These are phyloP conservation scores for Blumeria hordei DNA, from an alignment of 2,329 filamentous ascomycete species.

Conservation along the genomic window DNA sequence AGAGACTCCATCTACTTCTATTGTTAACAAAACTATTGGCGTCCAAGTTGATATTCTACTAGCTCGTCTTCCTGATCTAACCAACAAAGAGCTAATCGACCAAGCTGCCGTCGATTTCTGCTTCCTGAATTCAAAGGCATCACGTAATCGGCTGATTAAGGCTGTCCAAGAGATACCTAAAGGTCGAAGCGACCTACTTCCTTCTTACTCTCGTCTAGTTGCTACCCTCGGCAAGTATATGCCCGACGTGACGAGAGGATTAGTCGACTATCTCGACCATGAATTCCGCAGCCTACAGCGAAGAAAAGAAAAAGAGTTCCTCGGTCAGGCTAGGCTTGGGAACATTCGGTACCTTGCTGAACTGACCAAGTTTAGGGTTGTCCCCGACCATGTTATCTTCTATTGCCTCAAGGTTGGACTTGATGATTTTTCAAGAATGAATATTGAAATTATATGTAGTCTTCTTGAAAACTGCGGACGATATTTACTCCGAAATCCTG, in stretches of 20 bases:
- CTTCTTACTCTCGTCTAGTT: conserved; percentile 75
- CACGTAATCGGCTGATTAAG: conserved; percentile 79
- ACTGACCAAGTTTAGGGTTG: conserved; percentile 90
- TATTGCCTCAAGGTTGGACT: conserved; percentile 94
- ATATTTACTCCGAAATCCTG: conserved; percentile 75
- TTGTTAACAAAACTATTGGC: conserved; percentile 92
- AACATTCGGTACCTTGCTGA: conserved; percentile 97
- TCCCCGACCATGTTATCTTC: conserved; percentile 95
- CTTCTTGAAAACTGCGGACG: conserved; percentile 89
- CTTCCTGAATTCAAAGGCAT: conserved; percentile 95
- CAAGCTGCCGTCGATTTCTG: conserved; percentile 90
- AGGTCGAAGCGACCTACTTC: conserved; percentile 72
- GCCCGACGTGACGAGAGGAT: conserved; percentile 73
- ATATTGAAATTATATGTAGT: conserved; percentile 95
- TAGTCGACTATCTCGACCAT: conserved; percentile 81
- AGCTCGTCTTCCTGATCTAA: conserved; percentile 69
- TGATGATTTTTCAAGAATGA: conserved; percentile 95
- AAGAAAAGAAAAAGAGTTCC: conserved; percentile 91
- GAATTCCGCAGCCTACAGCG: conserved; percentile 92
- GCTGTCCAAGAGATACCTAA: conserved; percentile 87
- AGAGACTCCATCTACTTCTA: conserved; percentile 78
- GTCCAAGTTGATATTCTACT: conserved; percentile 87
- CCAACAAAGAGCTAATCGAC: conserved; percentile 76
- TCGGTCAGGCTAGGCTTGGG: conserved; percentile 76
- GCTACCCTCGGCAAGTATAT: conserved; percentile 87